Conservation (phyloP, 1,139 yeast species). For the Pichia sp. region DNA sequence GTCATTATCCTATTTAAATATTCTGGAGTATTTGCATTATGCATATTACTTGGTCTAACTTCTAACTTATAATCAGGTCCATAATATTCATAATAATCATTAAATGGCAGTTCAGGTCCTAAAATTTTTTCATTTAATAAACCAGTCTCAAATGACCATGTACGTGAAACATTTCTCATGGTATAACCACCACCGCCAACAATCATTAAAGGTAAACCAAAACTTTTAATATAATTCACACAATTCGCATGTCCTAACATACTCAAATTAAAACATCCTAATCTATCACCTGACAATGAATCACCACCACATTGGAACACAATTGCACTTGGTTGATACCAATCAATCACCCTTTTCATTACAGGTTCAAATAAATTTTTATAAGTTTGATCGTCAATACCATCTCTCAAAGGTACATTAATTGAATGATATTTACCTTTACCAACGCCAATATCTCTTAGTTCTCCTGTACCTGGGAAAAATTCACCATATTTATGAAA, state of each 20-base stretch:
- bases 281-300: conserved; percentile 84
- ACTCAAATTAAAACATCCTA: conserved; percentile 89
- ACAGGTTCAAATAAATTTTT: conserved; percentile 85
- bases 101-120: conserved; percentile 84
- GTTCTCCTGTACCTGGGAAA: conserved; percentile 93
- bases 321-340: conserved; percentile 81
- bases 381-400: conserved; percentile 91
- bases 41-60: conserved; percentile 94
- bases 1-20: conserved; percentile 79
- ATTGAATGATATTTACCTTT: conserved; percentile 80
- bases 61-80: conserved; percentile 94
- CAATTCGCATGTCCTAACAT: conserved; percentile 95
- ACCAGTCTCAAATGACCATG: conserved; percentile 95
- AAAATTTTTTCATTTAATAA: conserved; percentile 71
- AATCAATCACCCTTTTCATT: conserved; percentile 51
- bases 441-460: conserved; percentile 82
- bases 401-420: conserved; percentile 92
- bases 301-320: conserved; percentile 98
- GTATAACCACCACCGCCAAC: conserved; percentile 98
- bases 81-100: conserved; percentile 93
- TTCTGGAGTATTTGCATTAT: conserved; percentile 91
- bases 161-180: conserved; percentile 86
- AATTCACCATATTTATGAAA: conserved; percentile 96
- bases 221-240: conserved; percentile 76
- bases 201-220: conserved; percentile 83